Conservation (phyloP, 805 yeast genomes). For the Cyberlindnera americana region DNA sequence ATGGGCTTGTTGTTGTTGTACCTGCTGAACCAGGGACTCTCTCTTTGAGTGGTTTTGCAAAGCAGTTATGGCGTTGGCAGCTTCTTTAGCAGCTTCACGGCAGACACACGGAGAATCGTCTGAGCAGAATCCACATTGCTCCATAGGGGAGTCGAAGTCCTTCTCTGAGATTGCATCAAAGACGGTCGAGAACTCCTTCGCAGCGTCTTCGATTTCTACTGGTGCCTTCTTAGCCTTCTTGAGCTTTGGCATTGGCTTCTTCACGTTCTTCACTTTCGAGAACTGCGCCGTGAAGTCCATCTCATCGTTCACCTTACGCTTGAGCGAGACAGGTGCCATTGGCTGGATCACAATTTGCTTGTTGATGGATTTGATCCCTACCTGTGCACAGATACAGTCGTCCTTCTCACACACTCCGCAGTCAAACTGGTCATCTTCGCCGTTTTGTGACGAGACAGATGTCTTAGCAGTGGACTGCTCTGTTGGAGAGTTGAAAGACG, state of each 20-base stretch:
- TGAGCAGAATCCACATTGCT: conserved; percentile 90
- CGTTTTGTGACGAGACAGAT: conserved; percentile 18
- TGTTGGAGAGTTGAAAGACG: conserved; percentile 35
- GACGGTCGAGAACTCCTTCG: conserved; percentile 21
- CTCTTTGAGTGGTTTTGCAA: conserved; percentile 24
- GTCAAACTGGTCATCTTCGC: conserved; percentile 29
- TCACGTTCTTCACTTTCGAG: conserved; percentile 27
- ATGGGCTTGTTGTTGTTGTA: conserved; percentile 10
- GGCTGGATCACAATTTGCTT: conserved; percentile 52
- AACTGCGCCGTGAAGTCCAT: conserved; percentile 57
- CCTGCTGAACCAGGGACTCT: conserved; percentile 15
- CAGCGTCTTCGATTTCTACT: conserved; percentile 10
- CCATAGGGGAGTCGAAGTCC: conserved; percentile 50
- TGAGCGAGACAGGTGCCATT: conserved; percentile 62
- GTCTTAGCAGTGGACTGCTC: conserved; percentile 19
- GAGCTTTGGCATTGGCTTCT: conserved; percentile 27
- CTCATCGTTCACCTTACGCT: conserved; percentile 32
- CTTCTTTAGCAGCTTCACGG: conserved; percentile 59
- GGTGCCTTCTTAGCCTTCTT: conserved; percentile 20
- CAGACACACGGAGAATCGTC: conserved; percentile 92
- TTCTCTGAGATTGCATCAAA: conserved; percentile 28
- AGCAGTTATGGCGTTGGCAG: conserved; percentile 33
- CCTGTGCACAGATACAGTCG: conserved; percentile 59
- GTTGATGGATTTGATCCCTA: conserved; percentile 28
- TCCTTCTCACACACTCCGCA: conserved; percentile 71